Base-by-base conservation (phyloP, 1,284 basidiomycete genomes). In the Malassezia japonica region DNA sequence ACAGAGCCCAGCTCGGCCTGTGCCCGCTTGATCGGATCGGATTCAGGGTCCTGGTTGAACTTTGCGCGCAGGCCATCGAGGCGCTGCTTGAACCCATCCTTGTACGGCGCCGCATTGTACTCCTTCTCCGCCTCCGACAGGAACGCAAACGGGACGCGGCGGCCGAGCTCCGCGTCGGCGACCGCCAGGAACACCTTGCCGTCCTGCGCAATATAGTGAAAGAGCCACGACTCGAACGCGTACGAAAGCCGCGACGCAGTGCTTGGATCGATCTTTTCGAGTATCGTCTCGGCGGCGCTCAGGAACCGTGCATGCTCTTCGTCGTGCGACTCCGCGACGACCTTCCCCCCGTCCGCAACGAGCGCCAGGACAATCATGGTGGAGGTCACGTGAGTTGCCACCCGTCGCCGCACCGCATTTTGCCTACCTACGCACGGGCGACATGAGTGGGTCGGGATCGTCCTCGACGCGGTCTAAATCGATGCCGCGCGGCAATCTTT, bases 231-330 rank as follows among this genome's bases (percentile, higher is more conserved):
- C 72, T 74, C 72, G 31, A 64, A 70, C 0, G 67, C 62, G 74
- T 79, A 95, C 29, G 88, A 92, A 48, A 96, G 79, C 75, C 94
- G 94, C 73, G 85, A 86, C 74, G 94, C 83, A 1, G 32, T 20
- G 70, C 87, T 87, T 1, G 87, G 87, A 1, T 90, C 88, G 67
- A 96, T 95, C 78, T 92, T 92, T 35, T 84, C 85, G 13, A 98
- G 78, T 62, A 96, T 94, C 0, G 86, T 88, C 64, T 89, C 84
- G 6, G 86, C 87, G 15, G 92, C 91, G 81, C 57, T 65, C 1
- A 72, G 44, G 55, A 72, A 72, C 6, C 64, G 65, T 33, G 56
- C 60, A 33, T 70, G 59, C 6, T 56, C 55, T 2, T 56, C 42
- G 23, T 65, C 59, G 49, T 68, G 64, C 18, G 64, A 56, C 45